Conservation (phyloP, 1,139 yeast genomes). For the Suhomyces chickasaworum region DNA sequence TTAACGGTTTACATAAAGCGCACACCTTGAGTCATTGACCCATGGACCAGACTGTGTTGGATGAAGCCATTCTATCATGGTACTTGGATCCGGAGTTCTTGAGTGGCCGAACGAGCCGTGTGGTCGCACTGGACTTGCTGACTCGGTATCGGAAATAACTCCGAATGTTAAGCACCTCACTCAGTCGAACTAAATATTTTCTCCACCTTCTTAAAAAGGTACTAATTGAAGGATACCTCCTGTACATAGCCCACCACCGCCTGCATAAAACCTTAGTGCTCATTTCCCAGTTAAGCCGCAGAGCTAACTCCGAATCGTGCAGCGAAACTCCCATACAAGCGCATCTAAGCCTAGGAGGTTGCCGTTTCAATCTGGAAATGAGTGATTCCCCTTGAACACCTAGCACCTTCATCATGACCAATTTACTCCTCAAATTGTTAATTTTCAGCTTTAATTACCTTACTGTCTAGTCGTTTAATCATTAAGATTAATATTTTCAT, state of each 20-base stretch:
- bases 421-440: too few species aligned
- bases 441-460: too few species aligned
- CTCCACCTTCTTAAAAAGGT: neutral
- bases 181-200: neutral
- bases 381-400: neutral
- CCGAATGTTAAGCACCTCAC: neutral
- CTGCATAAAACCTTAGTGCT: neutral
- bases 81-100: neutral
- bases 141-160: neutral
- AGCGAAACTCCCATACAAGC: neutral
- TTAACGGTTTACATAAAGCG: too few species aligned
- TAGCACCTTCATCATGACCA: neutral
- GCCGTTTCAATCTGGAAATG: constrained; percentile 1
- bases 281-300: neutral
- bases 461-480: too few species aligned
- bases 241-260: neutral
- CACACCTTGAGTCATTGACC: too few species aligned
- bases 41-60: too few species aligned
- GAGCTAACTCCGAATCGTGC: neutral
- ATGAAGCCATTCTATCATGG: too few species aligned
- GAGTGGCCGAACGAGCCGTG: neutral
- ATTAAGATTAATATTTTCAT: too few species aligned
- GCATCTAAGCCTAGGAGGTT: neutral
- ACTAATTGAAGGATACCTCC: neutral
- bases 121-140: neutral